These are phyloP conservation scores for Colletotrichum coccodes DNA, from an alignment of 2,329 filamentous ascomycete genomes.

Conservation along the genomic window DNA sequence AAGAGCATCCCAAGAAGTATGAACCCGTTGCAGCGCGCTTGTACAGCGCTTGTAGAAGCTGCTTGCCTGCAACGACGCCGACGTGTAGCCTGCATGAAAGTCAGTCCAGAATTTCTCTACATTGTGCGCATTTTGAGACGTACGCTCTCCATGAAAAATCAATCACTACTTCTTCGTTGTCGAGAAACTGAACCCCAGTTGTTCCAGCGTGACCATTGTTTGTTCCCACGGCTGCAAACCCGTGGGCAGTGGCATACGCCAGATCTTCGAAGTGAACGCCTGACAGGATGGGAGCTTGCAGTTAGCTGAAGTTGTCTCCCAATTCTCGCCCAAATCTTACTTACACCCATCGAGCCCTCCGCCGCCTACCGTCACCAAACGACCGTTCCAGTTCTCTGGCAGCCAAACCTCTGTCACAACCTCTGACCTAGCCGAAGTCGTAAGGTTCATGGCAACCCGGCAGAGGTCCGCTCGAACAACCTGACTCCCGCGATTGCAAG, in stretches of 20 bases:
- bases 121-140: not conserved
- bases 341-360: slow-evolving; percentile 58
- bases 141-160: slow-evolving; percentile 49
- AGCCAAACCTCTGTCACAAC: slow-evolving; percentile 59
- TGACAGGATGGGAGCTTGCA: not conserved
- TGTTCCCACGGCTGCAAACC: slow-evolving; percentile 58
- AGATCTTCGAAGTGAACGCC: slow-evolving; percentile 57
- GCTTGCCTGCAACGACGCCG: slow-evolving; percentile 58
- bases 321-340: not conserved
- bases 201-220: slow-evolving; percentile 63
- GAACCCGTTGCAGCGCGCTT: slow-evolving; percentile 47
- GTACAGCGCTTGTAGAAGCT: slow-evolving; percentile 60
- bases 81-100: slow-evolving; percentile 49
- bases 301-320: not conserved
- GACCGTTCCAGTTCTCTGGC: slow-evolving; percentile 54
- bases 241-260: slow-evolving; percentile 52
- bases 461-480: slow-evolving; percentile 37
- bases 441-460: slow-evolving; percentile 39
- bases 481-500: slow-evolving; percentile 41
- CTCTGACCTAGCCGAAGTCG: slow-evolving; percentile 48
- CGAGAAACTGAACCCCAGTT: slow-evolving; percentile 40
- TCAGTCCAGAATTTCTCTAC: not conserved
- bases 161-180: slow-evolving; percentile 47
- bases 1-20: slow-evolving; percentile 64
- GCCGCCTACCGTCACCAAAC: slow-evolving; percentile 59